Evolutionary conservation across 768 basidiomycete genomes (phyloP), one percentile per base, ranked within the genome.

Genomic region (Termitomyces titanicus): DNA sequence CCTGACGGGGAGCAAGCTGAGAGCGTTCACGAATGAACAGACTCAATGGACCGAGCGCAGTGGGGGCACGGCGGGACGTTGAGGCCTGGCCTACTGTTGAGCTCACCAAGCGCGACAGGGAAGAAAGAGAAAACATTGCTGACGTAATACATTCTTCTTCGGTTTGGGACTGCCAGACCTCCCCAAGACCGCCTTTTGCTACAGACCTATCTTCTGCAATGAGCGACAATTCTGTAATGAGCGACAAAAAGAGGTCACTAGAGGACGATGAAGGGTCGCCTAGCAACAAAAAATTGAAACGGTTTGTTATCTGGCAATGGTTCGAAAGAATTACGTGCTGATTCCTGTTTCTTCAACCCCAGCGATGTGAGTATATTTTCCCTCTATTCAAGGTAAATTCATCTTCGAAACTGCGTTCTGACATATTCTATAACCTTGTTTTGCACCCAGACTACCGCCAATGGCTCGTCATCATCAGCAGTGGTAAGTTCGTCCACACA

Each of bases 1-100:
- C 86, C 56, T 86, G 78, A 39, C 86, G 81, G 4, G 96, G 96
- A 2, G 93, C 93, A 25, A 98, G 84, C 60, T 87, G 83, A 34
- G 76, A 69, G 33, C 84, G 79, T n/a, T 66, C 72, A 47, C 81
- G 72, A 38, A 73, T 67, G 59, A 79, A 76, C 25, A 79, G 42
- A 27, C 64, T 69, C 47, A 74, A 55, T 9, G 73, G 68, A 24
- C 68, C 63, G 53, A 72, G 65, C 8, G 66, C 63, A 18, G 69
- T 67, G 2, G 66, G 54, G 22, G 63, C 58, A 15, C 47, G 47
- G 34, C 67, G 69, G 38, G 58, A 55, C 5, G 61, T 56, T 27
- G 64, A 59, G 37, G 61, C 59, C n/a, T 47, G 55, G 38, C 60
- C 51, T 33, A 29, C 44, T 50, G 56, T 64, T 61, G 44, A 54